These are phyloP conservation scores for Yamadazyma ubonensis DNA, from an alignment of 805 yeast genomes.

Conservation along the genomic window DNA sequence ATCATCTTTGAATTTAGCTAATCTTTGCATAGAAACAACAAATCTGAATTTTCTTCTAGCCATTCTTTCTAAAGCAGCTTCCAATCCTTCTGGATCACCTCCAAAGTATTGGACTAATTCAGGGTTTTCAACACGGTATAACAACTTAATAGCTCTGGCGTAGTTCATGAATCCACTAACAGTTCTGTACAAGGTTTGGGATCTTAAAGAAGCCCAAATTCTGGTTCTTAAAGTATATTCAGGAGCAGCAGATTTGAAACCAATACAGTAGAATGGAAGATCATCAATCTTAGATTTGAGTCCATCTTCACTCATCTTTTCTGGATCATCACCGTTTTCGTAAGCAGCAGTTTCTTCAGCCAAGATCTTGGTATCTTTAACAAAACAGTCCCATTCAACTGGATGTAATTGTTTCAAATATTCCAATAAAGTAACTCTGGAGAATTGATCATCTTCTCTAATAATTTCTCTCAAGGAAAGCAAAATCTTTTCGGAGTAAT, in stretches of 20 bases:
- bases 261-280: slow-evolving; percentile 46
- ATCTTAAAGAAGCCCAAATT: slow-evolving; percentile 49
- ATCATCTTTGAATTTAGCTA: slow-evolving; percentile 51
- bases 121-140: slow-evolving; percentile 46
- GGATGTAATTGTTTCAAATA: slow-evolving; percentile 57
- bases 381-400: slow-evolving; percentile 56
- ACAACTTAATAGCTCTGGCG: slow-evolving; percentile 46
- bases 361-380: slow-evolving; percentile 53
- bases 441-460: slow-evolving; percentile 64
- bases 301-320: slow-evolving; percentile 31
- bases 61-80: slow-evolving; percentile 84
- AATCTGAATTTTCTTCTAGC: slow-evolving; percentile 63
- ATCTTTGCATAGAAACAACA: slow-evolving; percentile 64
- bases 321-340: slow-evolving; percentile 51
- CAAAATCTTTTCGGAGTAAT: slow-evolving; percentile 79
- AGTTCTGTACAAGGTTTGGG: slow-evolving; percentile 48
- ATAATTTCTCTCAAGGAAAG: slow-evolving; percentile 76
- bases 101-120: slow-evolving; percentile 85
- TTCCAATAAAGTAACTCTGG: slow-evolving; percentile 54
- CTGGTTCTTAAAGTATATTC: slow-evolving; percentile 47
- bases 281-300: slow-evolving; percentile 40
- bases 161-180: slow-evolving; percentile 49
- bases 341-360: slow-evolving; percentile 53
- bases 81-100: slow-evolving; percentile 95
- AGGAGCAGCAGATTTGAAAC: slow-evolving; percentile 48